Evolutionary conservation across 768 basidiomycete species (phyloP).

Genomic region (Russula abietina): DNA sequence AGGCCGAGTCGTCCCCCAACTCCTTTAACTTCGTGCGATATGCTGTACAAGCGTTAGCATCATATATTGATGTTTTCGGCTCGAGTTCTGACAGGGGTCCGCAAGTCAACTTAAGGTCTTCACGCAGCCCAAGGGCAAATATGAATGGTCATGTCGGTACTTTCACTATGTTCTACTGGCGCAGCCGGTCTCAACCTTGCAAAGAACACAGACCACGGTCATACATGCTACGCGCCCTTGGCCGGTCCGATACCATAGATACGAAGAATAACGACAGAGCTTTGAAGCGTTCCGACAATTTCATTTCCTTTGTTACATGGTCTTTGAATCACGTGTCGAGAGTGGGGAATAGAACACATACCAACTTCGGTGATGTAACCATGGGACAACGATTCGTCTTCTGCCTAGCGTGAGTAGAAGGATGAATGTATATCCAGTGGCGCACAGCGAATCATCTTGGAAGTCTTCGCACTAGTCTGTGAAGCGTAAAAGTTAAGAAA

Average conservation of each 20-base stretch:
- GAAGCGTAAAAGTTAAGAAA: no score
- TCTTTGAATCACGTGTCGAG: not conserved
- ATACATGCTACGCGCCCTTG: conserved; percentile 65
- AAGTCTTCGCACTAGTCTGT: no score
- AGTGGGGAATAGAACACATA: conserved; percentile 23
- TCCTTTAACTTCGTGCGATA: conserved; percentile 52
- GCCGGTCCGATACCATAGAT: conserved; percentile 70
- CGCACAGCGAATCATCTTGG: conserved; percentile 29
- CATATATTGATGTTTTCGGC: not conserved
- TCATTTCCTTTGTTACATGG: conserved; percentile 40
- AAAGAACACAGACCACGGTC: conserved; percentile 60
- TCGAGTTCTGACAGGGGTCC: conserved; percentile 16
- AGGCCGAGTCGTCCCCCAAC: no score
- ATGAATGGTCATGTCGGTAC: conserved; percentile 36
- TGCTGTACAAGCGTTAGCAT: conserved; percentile 36
- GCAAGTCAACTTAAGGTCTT: conserved; percentile 49
- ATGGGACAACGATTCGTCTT: conserved; percentile 42
- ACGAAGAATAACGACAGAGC: conserved; percentile 51
- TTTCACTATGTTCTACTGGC: conserved; percentile 18
- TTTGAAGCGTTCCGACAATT: conserved; percentile 46
- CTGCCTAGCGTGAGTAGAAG: conserved; percentile 32
- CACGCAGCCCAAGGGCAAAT: conserved; percentile 53
- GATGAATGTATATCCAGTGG: not conserved
- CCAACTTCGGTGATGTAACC: conserved; percentile 58
- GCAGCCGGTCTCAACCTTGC: conserved; percentile 35